These are phyloP conservation scores for Phytophthora hybrid DNA, from an alignment of 352 stramenopile species.

Conservation along the genomic window DNA sequence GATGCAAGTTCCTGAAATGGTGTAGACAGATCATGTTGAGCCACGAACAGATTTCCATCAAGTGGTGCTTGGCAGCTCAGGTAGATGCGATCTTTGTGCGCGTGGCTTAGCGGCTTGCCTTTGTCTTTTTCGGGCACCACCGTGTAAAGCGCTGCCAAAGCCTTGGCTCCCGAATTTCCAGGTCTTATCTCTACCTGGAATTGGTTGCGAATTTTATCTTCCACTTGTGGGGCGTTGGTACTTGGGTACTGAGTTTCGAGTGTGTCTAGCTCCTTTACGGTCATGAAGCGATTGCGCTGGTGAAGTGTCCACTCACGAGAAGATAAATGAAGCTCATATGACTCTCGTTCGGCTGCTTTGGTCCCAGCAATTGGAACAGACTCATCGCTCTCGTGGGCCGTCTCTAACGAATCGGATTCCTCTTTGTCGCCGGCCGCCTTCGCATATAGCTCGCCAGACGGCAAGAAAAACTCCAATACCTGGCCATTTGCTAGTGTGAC, in stretches of 20 bases:
- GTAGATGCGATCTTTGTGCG: constrained; percentile 43
- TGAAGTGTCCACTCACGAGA: constrained; percentile 52
- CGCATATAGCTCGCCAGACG: constrained; percentile 36
- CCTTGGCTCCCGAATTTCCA: constrained; percentile 30
- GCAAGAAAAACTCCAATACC: constrained; percentile 77
- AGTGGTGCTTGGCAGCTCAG: constrained; percentile 57
- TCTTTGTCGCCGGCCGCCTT: constrained; percentile 9
- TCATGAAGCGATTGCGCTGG: constrained; percentile 59
- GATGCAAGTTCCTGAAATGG: constrained; percentile 57
- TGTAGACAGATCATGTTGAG: constrained; percentile 37
- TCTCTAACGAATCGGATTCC: constrained; percentile 4
- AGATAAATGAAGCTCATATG: constrained; percentile 62
- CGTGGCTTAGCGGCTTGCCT: constrained; percentile 13
- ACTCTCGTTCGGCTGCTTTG: constrained; percentile 44
- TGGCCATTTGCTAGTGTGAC: constrained; percentile 63
- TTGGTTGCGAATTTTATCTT: constrained; percentile 58
- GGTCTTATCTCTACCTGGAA: constrained; percentile 56
- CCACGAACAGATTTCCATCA: constrained; percentile 45
- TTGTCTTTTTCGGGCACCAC: constrained; percentile 37
- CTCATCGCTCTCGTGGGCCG: constrained; percentile 13
- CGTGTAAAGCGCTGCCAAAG: constrained; percentile 56
- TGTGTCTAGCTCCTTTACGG: constrained; percentile 55
- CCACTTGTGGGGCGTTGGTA: constrained; percentile 44
- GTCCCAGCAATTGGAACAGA: not conserved
- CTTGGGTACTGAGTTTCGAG: constrained; percentile 55